Conservation (phyloP, 768 basidiomycete genomes). For the Suillus ampliporus region DNA sequence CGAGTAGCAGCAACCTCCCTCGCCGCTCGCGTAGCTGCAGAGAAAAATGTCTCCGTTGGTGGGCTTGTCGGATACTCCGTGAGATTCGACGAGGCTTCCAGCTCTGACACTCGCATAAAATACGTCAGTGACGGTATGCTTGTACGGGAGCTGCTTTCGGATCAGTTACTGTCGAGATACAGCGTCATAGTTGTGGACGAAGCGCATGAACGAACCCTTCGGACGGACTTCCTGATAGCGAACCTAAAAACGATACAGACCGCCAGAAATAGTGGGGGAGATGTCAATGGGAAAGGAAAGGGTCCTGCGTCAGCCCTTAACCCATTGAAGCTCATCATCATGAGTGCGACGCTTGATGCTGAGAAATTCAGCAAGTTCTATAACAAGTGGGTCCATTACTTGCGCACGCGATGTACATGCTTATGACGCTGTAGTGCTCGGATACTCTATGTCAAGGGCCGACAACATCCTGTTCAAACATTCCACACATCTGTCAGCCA, state of each 20-base stretch:
- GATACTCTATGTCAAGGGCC: conserved; percentile 89
- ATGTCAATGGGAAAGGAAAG: conserved; percentile 53
- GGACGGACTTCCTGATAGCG: conserved; percentile 93
- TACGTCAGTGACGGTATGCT: conserved; percentile 99
- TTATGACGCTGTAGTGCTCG: conserved; percentile 62
- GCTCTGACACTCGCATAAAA: conserved; percentile 83
- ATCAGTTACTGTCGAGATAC: conserved; percentile 78
- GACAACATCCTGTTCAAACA: conserved; percentile 89
- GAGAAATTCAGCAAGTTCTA: conserved; percentile 93
- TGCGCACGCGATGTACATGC: neutral
- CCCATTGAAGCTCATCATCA: conserved; percentile 90
- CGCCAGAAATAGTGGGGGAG: conserved; percentile 56
- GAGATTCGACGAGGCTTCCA: conserved; percentile 87
- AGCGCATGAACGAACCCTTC: conserved; percentile 93
- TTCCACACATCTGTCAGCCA: conserved; percentile 78
- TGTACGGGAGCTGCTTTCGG: conserved; percentile 86
- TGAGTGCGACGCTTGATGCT: conserved; percentile 98
- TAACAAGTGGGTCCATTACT: conserved; percentile 59
- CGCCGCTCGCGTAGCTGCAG: conserved; percentile 87
- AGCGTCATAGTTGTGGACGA: conserved; percentile 93
- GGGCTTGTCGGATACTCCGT: conserved; percentile 90
- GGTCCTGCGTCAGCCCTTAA: conserved; percentile 45
- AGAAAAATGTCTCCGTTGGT: conserved; percentile 78
- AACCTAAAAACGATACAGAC: conserved; percentile 84
- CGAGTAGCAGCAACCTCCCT: conserved; percentile 94